Conservation (phyloP, 1,284 basidiomycete genomes). For the Sporisorium iseilematis-ciliati region DNA sequence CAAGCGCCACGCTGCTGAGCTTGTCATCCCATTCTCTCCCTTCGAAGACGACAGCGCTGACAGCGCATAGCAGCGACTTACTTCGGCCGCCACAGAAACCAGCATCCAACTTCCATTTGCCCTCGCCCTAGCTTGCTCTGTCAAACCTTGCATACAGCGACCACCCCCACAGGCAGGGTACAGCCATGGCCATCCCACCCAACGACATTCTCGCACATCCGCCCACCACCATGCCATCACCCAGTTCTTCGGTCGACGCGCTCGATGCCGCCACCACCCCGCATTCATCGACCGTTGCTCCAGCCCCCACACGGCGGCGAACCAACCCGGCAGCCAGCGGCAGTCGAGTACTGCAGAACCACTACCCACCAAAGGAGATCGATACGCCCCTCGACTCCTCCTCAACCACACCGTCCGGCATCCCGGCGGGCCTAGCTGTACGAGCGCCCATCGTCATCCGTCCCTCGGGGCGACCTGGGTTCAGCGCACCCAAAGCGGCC, state of each 20-base stretch:
- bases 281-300: constrained; percentile 19
- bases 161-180: background rate
- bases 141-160: background rate
- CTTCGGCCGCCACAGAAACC: background rate
- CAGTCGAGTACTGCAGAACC: constrained; percentile 35
- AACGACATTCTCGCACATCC: constrained; percentile 1
- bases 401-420: constrained; percentile 8
- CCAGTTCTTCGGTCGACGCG: background rate
- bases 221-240: constrained; percentile 14
- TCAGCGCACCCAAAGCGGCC: constrained; percentile 51
- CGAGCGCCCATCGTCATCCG: constrained; percentile 44
- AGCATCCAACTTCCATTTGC: background rate
- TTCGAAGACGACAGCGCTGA: background rate
- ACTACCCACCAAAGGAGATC: constrained; percentile 40
- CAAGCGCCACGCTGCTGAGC: background rate
- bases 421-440: constrained; percentile 21
- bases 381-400: constrained; percentile 11
- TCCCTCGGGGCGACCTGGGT: constrained; percentile 46
- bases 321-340: constrained; percentile 7
- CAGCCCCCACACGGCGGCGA: constrained; percentile 10
- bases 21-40: background rate
- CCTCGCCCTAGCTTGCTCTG: constrained; percentile 14
- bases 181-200: constrained; percentile 33
- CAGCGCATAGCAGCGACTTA: too few species aligned
- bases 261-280: constrained; percentile 21